Conservation (phyloP, 352 stramenopile genomes). For the Phytophthora palmivora region DNA sequence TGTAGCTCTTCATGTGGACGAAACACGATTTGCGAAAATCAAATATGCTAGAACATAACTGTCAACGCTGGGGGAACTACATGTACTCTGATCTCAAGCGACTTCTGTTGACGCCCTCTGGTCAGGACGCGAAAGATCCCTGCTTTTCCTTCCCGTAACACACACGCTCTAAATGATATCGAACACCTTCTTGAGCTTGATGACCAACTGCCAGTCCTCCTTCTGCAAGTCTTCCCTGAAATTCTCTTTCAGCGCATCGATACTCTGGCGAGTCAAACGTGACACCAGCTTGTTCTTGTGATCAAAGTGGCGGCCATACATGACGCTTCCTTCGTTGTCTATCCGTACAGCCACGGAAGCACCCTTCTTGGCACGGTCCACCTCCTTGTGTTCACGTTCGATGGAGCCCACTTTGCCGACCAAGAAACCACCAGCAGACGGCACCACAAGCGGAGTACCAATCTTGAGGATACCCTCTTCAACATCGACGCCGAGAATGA, state of each 20-base stretch:
- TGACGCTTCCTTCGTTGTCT: constrained; percentile 95
- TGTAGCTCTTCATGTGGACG: constrained; percentile 25
- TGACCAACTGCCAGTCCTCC: constrained; percentile 98
- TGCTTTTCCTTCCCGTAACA: constrained; percentile 10
- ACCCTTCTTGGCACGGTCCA: constrained; percentile 95
- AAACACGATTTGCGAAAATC: constrained; percentile 23
- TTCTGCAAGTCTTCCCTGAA: constrained; percentile 99
- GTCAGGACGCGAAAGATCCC: constrained; percentile 18
- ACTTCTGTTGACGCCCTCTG: constrained; percentile 17
- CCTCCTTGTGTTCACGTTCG: constrained; percentile 96
- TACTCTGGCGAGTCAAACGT: constrained; percentile 91
- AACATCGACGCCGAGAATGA: constrained; percentile 98
- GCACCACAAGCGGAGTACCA: constrained; percentile 95
- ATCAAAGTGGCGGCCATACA: constrained; percentile 98
- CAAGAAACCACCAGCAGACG: constrained; percentile 75
- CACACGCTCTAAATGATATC: constrained; percentile 93
- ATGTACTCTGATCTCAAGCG: constrained; percentile 21
- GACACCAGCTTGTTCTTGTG: constrained; percentile 90
- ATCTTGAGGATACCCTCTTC: constrained; percentile 98
- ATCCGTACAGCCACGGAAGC: constrained; percentile 96
- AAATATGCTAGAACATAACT: constrained; percentile 34
- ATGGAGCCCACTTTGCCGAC: constrained; percentile 97
- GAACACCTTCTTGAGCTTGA: constrained; percentile 99
- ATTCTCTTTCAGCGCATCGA: constrained; percentile 98
- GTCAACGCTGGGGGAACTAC: constrained; percentile 16